Base-by-base conservation (phyloP, 768 basidiomycete genomes). In the Multifurca ochricompacta region DNA sequence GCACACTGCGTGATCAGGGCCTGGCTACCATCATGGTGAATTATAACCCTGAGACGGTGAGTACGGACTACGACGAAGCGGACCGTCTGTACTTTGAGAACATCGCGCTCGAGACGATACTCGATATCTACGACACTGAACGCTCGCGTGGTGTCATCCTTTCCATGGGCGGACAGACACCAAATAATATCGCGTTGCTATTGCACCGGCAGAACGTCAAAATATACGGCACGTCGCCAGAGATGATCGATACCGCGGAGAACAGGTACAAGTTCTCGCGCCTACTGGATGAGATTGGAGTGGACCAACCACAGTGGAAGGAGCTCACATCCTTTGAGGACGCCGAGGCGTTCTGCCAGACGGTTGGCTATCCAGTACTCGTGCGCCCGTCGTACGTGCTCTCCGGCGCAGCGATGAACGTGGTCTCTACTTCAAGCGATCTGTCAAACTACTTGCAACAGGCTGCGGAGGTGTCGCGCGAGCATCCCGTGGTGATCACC, bases 401-500 rank as follows among this genome's bases (percentile, higher is more conserved):
- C n/a, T 99, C 96, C 2, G 96, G 96, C 41, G 96, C 95, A 2
- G 96, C 96, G 23, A 99, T 99, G 96, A 99, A 99, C 67, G 95
- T 99, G 54, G 96, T 97, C 13, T 98, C 87, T 54, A 94, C 91
- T 10, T 77, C 79, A 39, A 86, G 95, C 65, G 96, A 98, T 68
- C 77, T 99, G 37, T 81, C 81, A 41, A 91, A 82, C 68, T 99
- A 97, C 69, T 78, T 99, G 54, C 87, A 86, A 1, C 94, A 92
- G 71, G 96, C 96, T 18, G 87, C 94, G 19, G 93, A 90, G 50
- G 93, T 99, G 53, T 99, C 96, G 39, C 84, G 90, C 42, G 91
- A 94, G 31, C 90, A 96, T 65, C 95, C 95, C 1, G 94, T 97
- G 59, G 95, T 99, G 63, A 98, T 98, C 70, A 88, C 91, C 59